Evolutionary conservation across 441 rosid species (phyloP), one percentile per base, ranked within the genome.

Genomic region (Pelargonium myrrhifolium): DNA sequence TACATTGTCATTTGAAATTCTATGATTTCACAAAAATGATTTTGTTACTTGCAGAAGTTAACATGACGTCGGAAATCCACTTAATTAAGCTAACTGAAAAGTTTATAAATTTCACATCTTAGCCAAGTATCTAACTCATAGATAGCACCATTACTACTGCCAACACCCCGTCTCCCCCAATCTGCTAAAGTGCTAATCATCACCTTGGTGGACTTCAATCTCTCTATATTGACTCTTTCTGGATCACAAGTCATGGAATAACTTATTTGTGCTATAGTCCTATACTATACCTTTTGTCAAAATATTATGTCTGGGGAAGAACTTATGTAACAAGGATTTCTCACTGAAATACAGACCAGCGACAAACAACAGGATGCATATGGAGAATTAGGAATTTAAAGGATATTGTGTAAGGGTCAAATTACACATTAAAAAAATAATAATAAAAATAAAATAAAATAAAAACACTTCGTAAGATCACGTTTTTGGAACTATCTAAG

Each of bases 161-260:
- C 60, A 6, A 22, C 26, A 55, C 6, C 60, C 60, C 60, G 21
- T 14, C 60, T 18, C 60, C 60, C 60, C 20, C 22, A 55, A 3
- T 17, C 20, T n/a, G n/a, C n/a, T n/a, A n/a, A n/a, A n/a, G n/a
- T 35, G 6, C 39, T 35, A 35, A 35, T 35, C 9, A 55, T 55
- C 60, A 55, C 60, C 24, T 55, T 17, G 60, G 24, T 55, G 60
- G 60, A 55, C 60, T 7, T 55, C 60, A 55, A 55, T 51, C 58
- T 15, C 58, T 51, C 22, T n/a, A 15, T 51, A 14, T n/a, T 18
- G 22, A 1, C 58, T 51, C 58, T 51, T 51, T 17, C 60, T 6
- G 9, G 7, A 21, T 55, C 20, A 35, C 21, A 55, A 24, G 7
- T 55, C 60, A 55, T 55, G 60, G 60, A 18, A 55, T 17, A 7